A percentile compares a stretch with the other conserved stretches of the same genome.
Conservation (phyloP, 2,329 filamentous ascomycete genomes). For the Hypoxylon sp. region DNA sequence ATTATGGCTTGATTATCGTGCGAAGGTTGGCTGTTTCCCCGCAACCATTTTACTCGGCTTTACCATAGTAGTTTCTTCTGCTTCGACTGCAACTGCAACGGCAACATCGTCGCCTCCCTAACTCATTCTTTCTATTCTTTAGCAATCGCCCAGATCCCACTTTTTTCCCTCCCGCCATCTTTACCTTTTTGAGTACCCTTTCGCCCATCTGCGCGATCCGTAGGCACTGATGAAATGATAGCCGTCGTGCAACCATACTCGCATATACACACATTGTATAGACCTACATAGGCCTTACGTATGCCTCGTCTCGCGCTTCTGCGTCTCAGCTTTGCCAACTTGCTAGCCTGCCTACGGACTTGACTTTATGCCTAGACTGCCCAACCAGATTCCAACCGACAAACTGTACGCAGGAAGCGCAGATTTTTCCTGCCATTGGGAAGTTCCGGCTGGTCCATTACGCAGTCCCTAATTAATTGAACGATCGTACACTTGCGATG, state of each 20-base stretch:
- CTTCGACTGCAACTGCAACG: conserved; percentile 20
- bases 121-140: neutral
- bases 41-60: conserved; percentile 31
- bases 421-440: conserved; percentile 31
- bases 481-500: conserved; percentile 43
- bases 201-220: conserved; percentile 34
- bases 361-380: conserved; percentile 29
- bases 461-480: conserved; percentile 40
- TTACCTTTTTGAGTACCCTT: conserved; percentile 20
- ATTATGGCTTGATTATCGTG: conserved; percentile 46
- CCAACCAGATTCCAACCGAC: conserved; percentile 27
- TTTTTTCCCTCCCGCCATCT: conserved; percentile 10
- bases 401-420: conserved; percentile 17
- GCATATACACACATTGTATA: conserved; percentile 37
- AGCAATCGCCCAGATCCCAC: conserved; percentile 15
- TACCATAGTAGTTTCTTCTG: conserved; percentile 24
- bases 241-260: conserved; percentile 39
- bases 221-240: conserved; percentile 37
- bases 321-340: conserved; percentile 27
- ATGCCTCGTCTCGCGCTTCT: conserved; percentile 33
- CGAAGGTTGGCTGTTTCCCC: conserved; percentile 43
- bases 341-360: conserved; percentile 29
- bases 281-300: conserved; percentile 38
- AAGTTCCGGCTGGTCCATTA: conserved; percentile 37
- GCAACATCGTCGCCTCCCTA: conserved; percentile 27